phyloP scores from a whole-genome alignment of 2,329 filamentous ascomycete species.

The Curvularia hawaiiensis region DNA sequence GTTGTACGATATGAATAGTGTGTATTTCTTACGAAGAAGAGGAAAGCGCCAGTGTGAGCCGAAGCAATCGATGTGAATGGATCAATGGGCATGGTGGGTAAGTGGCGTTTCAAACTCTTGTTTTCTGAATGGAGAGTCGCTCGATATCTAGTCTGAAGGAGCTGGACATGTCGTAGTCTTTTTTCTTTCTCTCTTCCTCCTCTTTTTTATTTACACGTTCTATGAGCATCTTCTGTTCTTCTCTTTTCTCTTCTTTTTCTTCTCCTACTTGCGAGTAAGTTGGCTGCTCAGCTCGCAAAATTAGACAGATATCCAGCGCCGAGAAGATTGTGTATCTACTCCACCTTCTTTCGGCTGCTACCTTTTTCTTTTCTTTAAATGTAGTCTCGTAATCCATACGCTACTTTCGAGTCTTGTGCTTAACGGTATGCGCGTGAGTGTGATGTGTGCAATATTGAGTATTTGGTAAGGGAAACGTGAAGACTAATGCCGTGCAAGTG shows the following conservation, averaged over 20 bases:
- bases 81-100: neutral
- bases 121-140: neutral
- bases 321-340: neutral
- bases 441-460: neutral
- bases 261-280: neutral
- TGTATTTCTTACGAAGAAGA: neutral
- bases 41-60: too few relatives aligned
- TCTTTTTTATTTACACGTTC: neutral
- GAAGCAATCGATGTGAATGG: neutral
- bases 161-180: slow-evolving; percentile 11
- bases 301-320: slow-evolving; percentile 7
- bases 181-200: neutral
- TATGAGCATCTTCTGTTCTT: neutral
- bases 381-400: neutral
- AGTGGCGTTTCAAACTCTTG: neutral
- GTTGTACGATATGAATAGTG: slow-evolving; percentile 15
- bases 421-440: neutral
- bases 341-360: neutral
- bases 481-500: neutral
- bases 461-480: neutral
- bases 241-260: neutral
- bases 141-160: slow-evolving; percentile 11
- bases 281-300: slow-evolving; percentile 1
- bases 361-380: neutral
- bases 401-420: neutral